Percentiles rank a stretch among this genome's conserved stretches.
phyloP scores from a whole-genome alignment of 495 filamentous ascomycete genomes.

The Halenospora varia region DNA sequence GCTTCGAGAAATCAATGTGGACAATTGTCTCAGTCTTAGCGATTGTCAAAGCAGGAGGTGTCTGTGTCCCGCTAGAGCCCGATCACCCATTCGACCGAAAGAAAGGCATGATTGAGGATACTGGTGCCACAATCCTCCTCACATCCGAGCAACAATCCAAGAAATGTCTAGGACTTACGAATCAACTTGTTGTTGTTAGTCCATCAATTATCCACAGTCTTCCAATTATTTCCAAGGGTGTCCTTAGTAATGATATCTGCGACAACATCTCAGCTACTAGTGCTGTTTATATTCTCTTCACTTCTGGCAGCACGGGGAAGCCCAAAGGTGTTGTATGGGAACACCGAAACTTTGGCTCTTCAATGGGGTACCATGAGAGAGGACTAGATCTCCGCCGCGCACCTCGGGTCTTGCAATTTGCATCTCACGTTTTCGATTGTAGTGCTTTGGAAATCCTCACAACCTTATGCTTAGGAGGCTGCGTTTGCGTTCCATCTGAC shows the following conservation, averaged over 20 bases:
- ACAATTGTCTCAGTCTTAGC: conserved; percentile 36
- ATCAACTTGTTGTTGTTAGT: background rate
- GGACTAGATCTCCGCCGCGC: conserved; percentile 9
- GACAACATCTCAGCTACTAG: background rate
- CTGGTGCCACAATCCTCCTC: conserved; percentile 1
- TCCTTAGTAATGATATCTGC: background rate
- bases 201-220: background rate
- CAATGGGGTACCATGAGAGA: background rate
- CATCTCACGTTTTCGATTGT: conserved; percentile 60
- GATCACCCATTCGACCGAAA: conserved; percentile 22
- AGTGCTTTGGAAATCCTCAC: conserved; percentile 84
- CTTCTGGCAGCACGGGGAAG: conserved; percentile 45
- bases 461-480: conserved; percentile 58
- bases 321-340: conserved; percentile 37
- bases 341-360: background rate
- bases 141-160: background rate
- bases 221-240: background rate
- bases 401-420: conserved; percentile 17
- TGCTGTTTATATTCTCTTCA: conserved; percentile 44
- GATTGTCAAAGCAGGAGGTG: conserved; percentile 38
- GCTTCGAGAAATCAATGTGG: conserved; percentile 42
- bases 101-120: conserved; percentile 8
- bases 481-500: conserved; percentile 44
- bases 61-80: conserved; percentile 48
- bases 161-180: background rate